Evolutionary conservation across 352 stramenopile genomes (phyloP).

Genomic region (Phytophthora fragariaefolia): DNA sequence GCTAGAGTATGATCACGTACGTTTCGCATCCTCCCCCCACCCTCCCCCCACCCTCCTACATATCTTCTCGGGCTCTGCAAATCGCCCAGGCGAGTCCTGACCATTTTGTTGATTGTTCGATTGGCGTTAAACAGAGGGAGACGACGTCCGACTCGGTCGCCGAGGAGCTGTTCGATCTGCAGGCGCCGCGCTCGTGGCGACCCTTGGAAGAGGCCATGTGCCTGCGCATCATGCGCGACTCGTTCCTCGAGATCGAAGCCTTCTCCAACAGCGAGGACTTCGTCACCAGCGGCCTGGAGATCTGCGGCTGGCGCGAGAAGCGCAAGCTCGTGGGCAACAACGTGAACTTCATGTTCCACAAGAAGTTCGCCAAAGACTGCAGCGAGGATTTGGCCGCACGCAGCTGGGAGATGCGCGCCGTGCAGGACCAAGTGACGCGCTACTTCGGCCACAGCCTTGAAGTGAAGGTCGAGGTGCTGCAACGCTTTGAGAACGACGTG

Average conservation of each 20-base stretch:
- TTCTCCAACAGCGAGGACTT: constrained; percentile 62
- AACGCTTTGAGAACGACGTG: constrained; percentile 59
- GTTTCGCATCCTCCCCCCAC: constrained; percentile 10
- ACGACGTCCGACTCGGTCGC: constrained; percentile 28
- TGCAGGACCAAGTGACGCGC: constrained; percentile 60
- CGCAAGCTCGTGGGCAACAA: constrained; percentile 58
- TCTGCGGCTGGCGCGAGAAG: constrained; percentile 68
- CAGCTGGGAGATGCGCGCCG: constrained; percentile 61
- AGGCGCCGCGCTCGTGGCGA: constrained; percentile 41
- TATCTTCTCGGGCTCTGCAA: background rate
- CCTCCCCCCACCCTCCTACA: background rate
- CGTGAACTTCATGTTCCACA: constrained; percentile 73
- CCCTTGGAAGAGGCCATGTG: constrained; percentile 48
- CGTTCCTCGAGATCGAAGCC: constrained; percentile 55
- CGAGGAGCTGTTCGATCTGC: constrained; percentile 39
- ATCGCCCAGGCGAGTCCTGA: constrained; percentile 7
- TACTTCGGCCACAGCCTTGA: constrained; percentile 64
- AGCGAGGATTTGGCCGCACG: constrained; percentile 55
- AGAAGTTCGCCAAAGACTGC: constrained; percentile 58
- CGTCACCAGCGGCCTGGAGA: constrained; percentile 55
- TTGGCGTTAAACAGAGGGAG: constrained; percentile 36
- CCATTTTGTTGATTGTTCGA: constrained; percentile 3
- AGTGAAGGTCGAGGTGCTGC: constrained; percentile 59
- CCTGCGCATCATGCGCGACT: constrained; percentile 56
- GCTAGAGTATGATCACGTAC: constrained; percentile 68